These are phyloP conservation scores for Orbilia blumenaviensis DNA, from an alignment of 2,329 filamentous ascomycete genomes.

Conservation along the genomic window DNA sequence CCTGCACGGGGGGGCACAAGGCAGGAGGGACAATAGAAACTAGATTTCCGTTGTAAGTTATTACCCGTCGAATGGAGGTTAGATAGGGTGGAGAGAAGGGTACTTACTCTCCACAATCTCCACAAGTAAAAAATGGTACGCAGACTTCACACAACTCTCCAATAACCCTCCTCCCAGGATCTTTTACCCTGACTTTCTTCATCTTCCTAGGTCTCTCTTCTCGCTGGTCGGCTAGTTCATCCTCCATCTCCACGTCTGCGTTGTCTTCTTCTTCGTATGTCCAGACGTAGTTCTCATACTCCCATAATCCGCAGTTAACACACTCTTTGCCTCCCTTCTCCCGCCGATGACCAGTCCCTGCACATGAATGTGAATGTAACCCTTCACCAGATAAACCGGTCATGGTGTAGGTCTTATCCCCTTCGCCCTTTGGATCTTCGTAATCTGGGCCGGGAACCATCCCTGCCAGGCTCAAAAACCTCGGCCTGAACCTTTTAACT, in stretches of 20 bases:
- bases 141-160: conserved; percentile 45
- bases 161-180: conserved; percentile 14
- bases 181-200: neutral
- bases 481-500: neutral
- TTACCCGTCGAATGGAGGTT: neutral
- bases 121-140: conserved; percentile 34
- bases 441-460: conserved; percentile 15
- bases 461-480: neutral
- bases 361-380: neutral
- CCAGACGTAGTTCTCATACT: conserved; percentile 34
- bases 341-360: neutral
- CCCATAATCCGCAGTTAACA: conserved; percentile 48
- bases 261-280: neutral
- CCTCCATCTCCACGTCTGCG: neutral
- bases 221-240: neutral
- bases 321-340: conserved; percentile 27
- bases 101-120: conserved; percentile 43
- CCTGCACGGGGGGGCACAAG: neutral
- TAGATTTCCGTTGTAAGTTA: no score
- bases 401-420: neutral
- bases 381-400: conserved; percentile 29
- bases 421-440: conserved; percentile 13
- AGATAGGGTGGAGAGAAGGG: neutral
- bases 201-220: neutral
- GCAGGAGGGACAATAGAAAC: conserved; percentile 42